Evolutionary conservation across 2,329 filamentous ascomycete genomes (phyloP), one percentile per base, ranked within the genome.

Genomic region (Beauveria sp.): DNA sequence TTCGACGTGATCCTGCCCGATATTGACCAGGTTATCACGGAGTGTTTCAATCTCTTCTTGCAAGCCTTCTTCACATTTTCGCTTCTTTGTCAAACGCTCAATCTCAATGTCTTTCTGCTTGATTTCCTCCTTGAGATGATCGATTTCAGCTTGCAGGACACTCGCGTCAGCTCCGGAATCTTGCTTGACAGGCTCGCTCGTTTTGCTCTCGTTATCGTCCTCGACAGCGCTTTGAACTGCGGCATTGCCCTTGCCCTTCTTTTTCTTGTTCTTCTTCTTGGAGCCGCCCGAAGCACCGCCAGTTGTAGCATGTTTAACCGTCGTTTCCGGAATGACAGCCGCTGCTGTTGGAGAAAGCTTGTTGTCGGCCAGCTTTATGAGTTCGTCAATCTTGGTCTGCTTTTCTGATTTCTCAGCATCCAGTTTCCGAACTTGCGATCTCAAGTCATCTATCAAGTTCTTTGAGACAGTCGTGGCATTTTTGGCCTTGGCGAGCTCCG

Each of bases 41-140:
- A 97, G 77, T 3, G 84, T 86, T 67, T 96, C 91, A 62, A 97
- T 89, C 74, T 97, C 92, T 68, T 96, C 92, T 28, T 84, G 82
- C 48, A 96, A 78, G 22, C 88, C 87, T 59, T 93, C 90, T 61
- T 94, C 90, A 18, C 87, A 89, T 69, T 86, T 85, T 52, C 90
- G 79, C 71, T 88, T 87, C 61, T 84, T 82, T 28, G 84, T 83
- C 5, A 97, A 77, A 16, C 81, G 82, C 59, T 90, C 85, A 57
- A 97, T 92, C 44, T 86, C 85, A 1, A 80, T 79, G 65, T 92
- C 87, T 68, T 91, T 92, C 44, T 84, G 77, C n/a, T 74, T 71
- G 59, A 88, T 71, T 64, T 85, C 76, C 43, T 79, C 76, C 66
- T 79, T 80, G 20, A 86, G 75, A 34, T 76, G 77, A 1, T 72